Evolutionary conservation across 805 yeast genomes (phyloP).

Genomic region (Cyberlindnera maritima): DNA sequence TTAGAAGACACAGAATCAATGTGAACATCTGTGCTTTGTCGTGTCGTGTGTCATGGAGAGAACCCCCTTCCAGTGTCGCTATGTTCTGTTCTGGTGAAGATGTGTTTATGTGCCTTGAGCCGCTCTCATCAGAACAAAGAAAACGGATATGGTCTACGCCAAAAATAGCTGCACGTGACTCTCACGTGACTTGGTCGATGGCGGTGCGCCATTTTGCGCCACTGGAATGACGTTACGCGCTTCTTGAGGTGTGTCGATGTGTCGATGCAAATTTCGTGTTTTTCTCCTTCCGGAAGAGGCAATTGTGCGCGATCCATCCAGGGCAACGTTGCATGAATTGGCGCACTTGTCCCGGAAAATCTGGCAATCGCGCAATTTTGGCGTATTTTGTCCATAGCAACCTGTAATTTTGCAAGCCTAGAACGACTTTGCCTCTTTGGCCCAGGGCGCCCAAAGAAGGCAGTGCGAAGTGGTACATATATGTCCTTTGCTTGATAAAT

Average conservation of each 20-base stretch:
- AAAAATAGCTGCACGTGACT: no score
- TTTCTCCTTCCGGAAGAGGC: not conserved
- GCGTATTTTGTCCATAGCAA: conserved; percentile 1
- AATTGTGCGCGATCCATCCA: not conserved
- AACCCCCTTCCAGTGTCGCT: not conserved
- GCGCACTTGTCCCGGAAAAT: no score
- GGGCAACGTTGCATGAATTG: not conserved
- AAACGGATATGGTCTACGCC: no score
- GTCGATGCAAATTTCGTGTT: not conserved
- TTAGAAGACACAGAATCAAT: conserved; percentile 1
- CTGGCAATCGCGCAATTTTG: not conserved
- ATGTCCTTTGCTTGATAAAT: no score
- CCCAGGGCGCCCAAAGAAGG: no score
- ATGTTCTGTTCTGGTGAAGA: not conserved
- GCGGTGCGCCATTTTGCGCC: not conserved
- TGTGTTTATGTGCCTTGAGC: no score
- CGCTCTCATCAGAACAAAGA: no score
- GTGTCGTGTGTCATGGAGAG: not conserved
- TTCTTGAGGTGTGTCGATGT: no score
- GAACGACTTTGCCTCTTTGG: conserved; percentile 1
- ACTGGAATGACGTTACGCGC: not conserved
- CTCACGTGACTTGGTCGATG: not conserved
- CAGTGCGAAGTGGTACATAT: no score
- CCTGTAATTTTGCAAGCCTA: no score
- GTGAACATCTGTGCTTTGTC: conserved; percentile 2